Evolutionary conservation across 1,284 basidiomycete genomes (phyloP).

Genomic region (Singerocomus inundabilis): DNA sequence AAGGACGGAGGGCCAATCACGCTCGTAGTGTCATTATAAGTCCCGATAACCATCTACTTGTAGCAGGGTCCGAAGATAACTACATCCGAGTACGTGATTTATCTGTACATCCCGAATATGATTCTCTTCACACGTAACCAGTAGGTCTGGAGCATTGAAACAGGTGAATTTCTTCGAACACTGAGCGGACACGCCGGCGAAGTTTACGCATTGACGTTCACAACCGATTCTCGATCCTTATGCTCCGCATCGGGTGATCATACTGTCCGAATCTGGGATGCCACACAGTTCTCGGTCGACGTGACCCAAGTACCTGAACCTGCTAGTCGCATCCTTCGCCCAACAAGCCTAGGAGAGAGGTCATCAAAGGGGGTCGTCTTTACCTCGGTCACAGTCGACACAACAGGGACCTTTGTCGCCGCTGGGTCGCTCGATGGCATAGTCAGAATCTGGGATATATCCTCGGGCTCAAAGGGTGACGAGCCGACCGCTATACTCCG

Average conservation of each 20-base stretch:
- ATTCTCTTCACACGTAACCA: not conserved
- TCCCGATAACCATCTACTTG: constrained; percentile 30
- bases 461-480: constrained; percentile 12
- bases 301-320: constrained; percentile 20
- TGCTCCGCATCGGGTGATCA: constrained; percentile 36
- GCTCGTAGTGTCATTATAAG: constrained; percentile 35
- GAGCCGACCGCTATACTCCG: constrained; percentile 24
- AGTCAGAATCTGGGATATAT: constrained; percentile 31
- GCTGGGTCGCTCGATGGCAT: constrained; percentile 35
- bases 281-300: constrained; percentile 25
- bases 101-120: not conserved
- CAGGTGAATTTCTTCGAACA: constrained; percentile 29
- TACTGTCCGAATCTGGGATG: constrained; percentile 33
- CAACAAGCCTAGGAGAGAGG: constrained; percentile 14
- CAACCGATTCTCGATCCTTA: constrained; percentile 30
- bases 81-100: constrained; percentile 29
- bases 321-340: constrained; percentile 23
- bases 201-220: constrained; percentile 34
- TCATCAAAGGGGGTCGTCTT: constrained; percentile 27
- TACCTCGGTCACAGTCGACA: constrained; percentile 31
- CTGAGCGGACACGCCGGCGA: constrained; percentile 32
- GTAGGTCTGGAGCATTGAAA: constrained; percentile 28
- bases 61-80: constrained; percentile 34
- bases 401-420: constrained; percentile 29
- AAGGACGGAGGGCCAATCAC: constrained; percentile 27